Conservation (phyloP, 139 green algal species). For the Edaphochlamys debaryana region DNA sequence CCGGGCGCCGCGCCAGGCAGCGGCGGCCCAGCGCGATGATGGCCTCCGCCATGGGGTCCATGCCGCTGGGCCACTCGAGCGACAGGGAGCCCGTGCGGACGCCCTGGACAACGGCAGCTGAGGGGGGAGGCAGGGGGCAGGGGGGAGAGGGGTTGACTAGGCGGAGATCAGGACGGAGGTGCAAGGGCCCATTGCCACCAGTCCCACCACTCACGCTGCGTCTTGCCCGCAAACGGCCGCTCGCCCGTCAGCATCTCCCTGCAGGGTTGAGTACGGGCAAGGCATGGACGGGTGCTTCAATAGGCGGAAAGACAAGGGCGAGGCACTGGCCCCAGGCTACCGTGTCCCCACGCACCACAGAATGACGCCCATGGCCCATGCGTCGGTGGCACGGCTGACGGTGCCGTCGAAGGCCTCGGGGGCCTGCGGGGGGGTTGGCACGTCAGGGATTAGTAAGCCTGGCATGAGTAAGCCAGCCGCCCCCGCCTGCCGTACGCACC, state of each 20-base stretch:
- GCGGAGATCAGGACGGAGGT: too few species aligned
- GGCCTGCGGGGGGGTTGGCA: too few species aligned
- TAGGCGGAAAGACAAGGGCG: too few species aligned
- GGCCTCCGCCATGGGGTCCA: neutral
- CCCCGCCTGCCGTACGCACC: neutral
- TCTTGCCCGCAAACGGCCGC: neutral
- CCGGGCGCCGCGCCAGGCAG: neutral
- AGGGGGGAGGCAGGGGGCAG: too few species aligned
- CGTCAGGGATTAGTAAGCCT: too few species aligned
- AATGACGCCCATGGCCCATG: neutral
- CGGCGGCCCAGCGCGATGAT: neutral
- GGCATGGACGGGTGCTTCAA: too few species aligned
- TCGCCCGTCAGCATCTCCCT: neutral
- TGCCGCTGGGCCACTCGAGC: neutral
- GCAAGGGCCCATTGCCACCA: too few species aligned
- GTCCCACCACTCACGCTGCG: neutral
- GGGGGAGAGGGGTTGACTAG: too few species aligned
- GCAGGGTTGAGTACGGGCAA: neutral
- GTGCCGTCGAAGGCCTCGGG: neutral
- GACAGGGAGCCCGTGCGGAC: neutral
- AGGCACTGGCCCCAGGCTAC: too few species aligned
- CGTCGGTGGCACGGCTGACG: neutral
- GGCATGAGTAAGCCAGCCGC: too few species aligned
- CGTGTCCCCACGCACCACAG: neutral
- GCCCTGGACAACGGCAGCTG: neutral